phyloP scores from a whole-genome alignment of 257 asterid genomes.

The Forsythia suspensa region DNA sequence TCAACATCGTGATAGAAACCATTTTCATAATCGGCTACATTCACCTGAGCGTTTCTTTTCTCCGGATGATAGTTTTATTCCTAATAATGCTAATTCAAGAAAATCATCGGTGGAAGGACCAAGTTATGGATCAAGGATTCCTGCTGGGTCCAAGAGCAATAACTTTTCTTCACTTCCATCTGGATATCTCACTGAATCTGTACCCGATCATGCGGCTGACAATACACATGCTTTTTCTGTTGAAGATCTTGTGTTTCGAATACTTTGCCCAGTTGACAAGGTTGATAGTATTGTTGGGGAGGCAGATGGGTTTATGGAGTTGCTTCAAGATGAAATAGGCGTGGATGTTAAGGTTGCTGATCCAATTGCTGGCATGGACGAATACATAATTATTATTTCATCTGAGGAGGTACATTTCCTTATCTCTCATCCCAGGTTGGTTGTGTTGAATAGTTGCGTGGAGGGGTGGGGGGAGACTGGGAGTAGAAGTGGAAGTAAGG shows the following conservation, averaged over 20 bases:
- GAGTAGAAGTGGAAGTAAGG: neutral
- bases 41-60: constrained; percentile 74
- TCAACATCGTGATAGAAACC: constrained; percentile 91
- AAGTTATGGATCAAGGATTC: constrained; percentile 59
- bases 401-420: constrained; percentile 79
- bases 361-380: constrained; percentile 64
- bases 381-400: constrained; percentile 65
- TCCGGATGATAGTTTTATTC: constrained; percentile 65
- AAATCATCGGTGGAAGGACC: constrained; percentile 62
- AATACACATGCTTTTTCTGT: constrained; percentile 49
- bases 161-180: constrained; percentile 60
- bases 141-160: constrained; percentile 57
- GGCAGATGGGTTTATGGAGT: constrained; percentile 71
- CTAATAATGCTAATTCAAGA: constrained; percentile 36
- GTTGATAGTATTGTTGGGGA: constrained; percentile 73
- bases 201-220: constrained; percentile 43
- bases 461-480: neutral
- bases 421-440: neutral
- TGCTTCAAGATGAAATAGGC: constrained; percentile 87
- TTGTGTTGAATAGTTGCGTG: neutral
- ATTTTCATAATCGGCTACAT: constrained; percentile 55
- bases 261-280: constrained; percentile 83
- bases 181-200: constrained; percentile 59
- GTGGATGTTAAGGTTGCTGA: constrained; percentile 71
- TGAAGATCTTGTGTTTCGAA: constrained; percentile 84